Percentiles rank a stretch among this genome's conserved stretches.
phyloP scores from a whole-genome alignment of 257 asterid species.

The Handroanthus guayacan region DNA sequence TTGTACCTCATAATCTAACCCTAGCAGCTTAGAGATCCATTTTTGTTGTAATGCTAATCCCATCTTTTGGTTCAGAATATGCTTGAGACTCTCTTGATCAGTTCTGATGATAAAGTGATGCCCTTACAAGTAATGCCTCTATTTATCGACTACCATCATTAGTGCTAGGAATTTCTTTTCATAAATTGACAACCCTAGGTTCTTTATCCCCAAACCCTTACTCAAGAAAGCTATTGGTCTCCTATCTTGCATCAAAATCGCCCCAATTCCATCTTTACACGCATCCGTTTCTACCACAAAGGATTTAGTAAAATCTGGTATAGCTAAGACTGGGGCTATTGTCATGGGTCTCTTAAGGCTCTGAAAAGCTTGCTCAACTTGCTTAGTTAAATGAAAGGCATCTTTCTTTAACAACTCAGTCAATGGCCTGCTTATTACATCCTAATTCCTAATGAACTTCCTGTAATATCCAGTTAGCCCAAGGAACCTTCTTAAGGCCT shows the following conservation, averaged over 20 bases:
- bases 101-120: neutral
- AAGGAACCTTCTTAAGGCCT: neutral
- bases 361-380: too few relatives aligned
- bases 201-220: neutral
- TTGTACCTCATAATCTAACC: neutral
- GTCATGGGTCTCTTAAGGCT: too few relatives aligned
- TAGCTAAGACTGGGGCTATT: too few relatives aligned
- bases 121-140: neutral
- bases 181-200: neutral
- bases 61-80: neutral
- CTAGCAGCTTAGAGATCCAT: neutral
- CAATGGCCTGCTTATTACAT: too few relatives aligned
- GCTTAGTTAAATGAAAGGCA: too few relatives aligned
- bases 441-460: too few relatives aligned
- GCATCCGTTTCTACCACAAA: neutral
- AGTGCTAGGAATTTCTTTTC: neutral
- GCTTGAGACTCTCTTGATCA: neutral
- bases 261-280: too few relatives aligned
- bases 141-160: neutral
- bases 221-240: neutral
- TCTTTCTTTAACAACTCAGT: too few relatives aligned
- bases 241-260: neutral
- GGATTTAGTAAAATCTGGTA: too few relatives aligned
- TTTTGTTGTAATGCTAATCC: neutral
- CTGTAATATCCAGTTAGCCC: too few relatives aligned